A percentile compares a stretch with the other conserved stretches of the same genome.
These are phyloP conservation scores for Amesomyces nigricolor DNA, from an alignment of 2,329 filamentous ascomycete genomes.

Conservation along the genomic window DNA sequence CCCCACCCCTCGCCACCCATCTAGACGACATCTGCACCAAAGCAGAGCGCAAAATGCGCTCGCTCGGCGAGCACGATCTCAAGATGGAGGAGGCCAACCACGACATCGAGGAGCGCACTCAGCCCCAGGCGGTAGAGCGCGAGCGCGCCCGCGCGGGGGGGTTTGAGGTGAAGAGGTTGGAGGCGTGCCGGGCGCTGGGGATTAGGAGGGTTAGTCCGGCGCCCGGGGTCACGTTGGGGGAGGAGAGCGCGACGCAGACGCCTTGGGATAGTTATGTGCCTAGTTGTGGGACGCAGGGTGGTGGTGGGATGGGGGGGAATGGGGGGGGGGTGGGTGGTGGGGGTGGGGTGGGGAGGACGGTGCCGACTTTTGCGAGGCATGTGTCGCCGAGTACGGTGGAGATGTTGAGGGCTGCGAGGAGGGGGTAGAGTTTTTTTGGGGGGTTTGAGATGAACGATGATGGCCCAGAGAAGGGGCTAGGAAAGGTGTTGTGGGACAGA, in stretches of 20 bases:
- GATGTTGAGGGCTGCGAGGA: slow-evolving; percentile 20
- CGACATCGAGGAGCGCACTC: slow-evolving; percentile 40
- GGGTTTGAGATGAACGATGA: no score
- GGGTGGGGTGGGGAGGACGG: background rate
- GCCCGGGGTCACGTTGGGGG: slow-evolving; percentile 16
- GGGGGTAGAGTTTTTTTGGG: slow-evolving; percentile 4
- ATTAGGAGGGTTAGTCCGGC: slow-evolving; percentile 17
- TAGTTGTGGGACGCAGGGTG: background rate
- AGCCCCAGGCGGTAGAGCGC: slow-evolving; percentile 33
- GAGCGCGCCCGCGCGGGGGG: slow-evolving; percentile 45
- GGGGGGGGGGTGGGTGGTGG: no score
- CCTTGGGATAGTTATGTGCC: slow-evolving; percentile 17
- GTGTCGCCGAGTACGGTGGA: slow-evolving; percentile 18
- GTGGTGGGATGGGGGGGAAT: no score
- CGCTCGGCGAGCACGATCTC: slow-evolving; percentile 36
- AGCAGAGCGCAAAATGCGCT: slow-evolving; percentile 42
- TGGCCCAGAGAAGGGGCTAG: no score
- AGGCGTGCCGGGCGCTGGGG: slow-evolving; percentile 40
- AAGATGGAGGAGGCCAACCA: slow-evolving; percentile 39
- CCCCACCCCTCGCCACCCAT: slow-evolving; percentile 36
- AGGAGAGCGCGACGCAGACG: slow-evolving; percentile 13
- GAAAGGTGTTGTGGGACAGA: no score
- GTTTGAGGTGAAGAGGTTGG: slow-evolving; percentile 45
- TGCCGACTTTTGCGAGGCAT: slow-evolving; percentile 15
- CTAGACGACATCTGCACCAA: slow-evolving; percentile 46